A percentile compares a stretch with the other conserved stretches of the same genome.
These are phyloP conservation scores for Globisporangium spinosum DNA, from an alignment of 352 stramenopile species.

Conservation along the genomic window DNA sequence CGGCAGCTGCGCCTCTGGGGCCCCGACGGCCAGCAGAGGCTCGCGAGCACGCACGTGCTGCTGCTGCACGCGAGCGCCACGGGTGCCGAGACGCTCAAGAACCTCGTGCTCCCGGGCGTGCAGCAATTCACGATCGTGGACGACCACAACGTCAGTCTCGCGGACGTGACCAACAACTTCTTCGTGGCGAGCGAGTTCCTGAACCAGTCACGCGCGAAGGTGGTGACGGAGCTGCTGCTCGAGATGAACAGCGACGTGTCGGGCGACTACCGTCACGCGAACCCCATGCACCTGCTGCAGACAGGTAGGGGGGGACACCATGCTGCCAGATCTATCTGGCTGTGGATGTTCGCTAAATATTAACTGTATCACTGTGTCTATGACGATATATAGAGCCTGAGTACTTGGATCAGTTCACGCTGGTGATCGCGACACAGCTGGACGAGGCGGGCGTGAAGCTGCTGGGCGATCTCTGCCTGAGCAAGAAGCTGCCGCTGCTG, in stretches of 20 bases:
- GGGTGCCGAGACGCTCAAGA: constrained; percentile 97
- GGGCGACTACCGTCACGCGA: constrained; percentile 47
- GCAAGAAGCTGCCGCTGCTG: constrained; percentile 78
- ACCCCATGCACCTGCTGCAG: constrained; percentile 45
- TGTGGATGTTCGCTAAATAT: not conserved
- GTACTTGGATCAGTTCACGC: constrained; percentile 63
- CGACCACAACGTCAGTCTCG: constrained; percentile 64
- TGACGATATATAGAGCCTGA: constrained; percentile 29
- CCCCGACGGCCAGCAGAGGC: constrained; percentile 88
- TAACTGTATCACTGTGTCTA: constrained; percentile 7
- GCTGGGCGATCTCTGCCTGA: constrained; percentile 69
- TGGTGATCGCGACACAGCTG: constrained; percentile 89
- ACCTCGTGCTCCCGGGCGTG: constrained; percentile 92
- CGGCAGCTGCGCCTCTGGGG: constrained; percentile 98
- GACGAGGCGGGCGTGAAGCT: constrained; percentile 45
- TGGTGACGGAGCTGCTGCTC: constrained; percentile 77
- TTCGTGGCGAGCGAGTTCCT: constrained; percentile 76
- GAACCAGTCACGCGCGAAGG: constrained; percentile 71
- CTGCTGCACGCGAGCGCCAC: constrained; percentile 90
- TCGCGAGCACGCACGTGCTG: constrained; percentile 88
- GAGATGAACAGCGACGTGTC: constrained; percentile 96
- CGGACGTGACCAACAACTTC: constrained; percentile 92
- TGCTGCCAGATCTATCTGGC: not conserved
- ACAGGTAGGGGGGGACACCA: constrained; percentile 15
- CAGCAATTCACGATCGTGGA: constrained; percentile 94